Conservation (phyloP, 2,329 filamentous ascomycete genomes). For the Phaeosphaeriaceae sp. region DNA sequence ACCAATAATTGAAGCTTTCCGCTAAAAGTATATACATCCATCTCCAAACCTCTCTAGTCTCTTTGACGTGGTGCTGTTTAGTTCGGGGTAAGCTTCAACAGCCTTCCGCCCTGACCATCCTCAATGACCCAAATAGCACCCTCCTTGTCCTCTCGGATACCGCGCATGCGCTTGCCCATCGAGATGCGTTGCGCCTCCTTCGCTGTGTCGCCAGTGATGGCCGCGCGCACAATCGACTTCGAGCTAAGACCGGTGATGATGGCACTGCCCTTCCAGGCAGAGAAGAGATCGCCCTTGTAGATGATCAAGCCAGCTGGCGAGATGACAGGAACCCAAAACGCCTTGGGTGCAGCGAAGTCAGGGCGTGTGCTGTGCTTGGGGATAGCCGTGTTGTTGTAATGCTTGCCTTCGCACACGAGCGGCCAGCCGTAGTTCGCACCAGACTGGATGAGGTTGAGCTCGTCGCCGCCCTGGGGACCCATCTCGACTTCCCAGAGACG, state of each 20-base stretch:
- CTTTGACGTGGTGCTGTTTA: not conserved
- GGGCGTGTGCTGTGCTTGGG: conserved; percentile 23
- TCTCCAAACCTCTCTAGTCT: not conserved
- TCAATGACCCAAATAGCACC: conserved; percentile 26
- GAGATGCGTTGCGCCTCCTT: conserved; percentile 25
- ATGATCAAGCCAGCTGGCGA: conserved; percentile 25
- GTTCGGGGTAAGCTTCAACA: conserved; percentile 26
- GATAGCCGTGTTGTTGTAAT: conserved; percentile 20
- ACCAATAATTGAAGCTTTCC: not conserved
- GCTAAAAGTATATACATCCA: not conserved
- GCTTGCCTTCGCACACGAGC: conserved; percentile 20
- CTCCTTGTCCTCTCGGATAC: conserved; percentile 25
- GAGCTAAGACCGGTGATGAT: conserved; percentile 24
- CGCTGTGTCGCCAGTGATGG: conserved; percentile 22
- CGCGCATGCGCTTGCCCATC: conserved; percentile 28
- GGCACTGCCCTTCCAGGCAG: conserved; percentile 25
- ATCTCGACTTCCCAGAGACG: conserved; percentile 28
- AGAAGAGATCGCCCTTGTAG: conserved; percentile 25
- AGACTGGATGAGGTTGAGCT: conserved; percentile 23
- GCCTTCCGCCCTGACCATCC: conserved; percentile 18
- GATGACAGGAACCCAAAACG: conserved; percentile 25
- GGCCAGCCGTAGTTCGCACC: conserved; percentile 25
- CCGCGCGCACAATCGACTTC: conserved; percentile 18
- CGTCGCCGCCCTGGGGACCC: conserved; percentile 26
- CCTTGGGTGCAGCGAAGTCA: conserved; percentile 20